A percentile compares a stretch with the other conserved stretches of the same genome.
phyloP scores from a whole-genome alignment of 2,329 filamentous ascomycete genomes.

The Alternaria ethzedia region DNA sequence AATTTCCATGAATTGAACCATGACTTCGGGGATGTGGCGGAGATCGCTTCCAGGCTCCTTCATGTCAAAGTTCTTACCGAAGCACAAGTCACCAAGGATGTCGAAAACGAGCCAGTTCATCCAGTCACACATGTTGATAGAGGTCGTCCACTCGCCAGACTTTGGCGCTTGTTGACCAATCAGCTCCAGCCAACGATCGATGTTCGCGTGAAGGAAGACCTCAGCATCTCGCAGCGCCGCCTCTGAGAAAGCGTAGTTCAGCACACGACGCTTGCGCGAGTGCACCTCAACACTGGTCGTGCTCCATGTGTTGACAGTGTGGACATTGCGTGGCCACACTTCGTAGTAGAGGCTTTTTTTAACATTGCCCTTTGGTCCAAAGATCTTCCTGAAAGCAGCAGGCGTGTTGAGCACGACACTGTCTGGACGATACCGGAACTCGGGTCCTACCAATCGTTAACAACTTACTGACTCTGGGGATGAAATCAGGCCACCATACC shows the following conservation, averaged over 20 bases:
- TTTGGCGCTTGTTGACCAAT: constrained; percentile 15
- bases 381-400: constrained; percentile 53
- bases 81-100: constrained; percentile 53
- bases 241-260: constrained; percentile 52
- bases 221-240: constrained; percentile 50
- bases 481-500: constrained; percentile 50
- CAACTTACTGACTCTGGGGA: neutral
- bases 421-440: constrained; percentile 74
- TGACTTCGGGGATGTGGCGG: constrained; percentile 28
- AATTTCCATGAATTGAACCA: constrained; percentile 25
- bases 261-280: constrained; percentile 46
- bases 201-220: constrained; percentile 42
- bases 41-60: constrained; percentile 29
- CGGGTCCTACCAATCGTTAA: constrained; percentile 5
- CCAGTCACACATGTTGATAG: constrained; percentile 26
- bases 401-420: constrained; percentile 75
- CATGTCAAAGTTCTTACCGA: constrained; percentile 48
- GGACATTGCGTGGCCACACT: constrained; percentile 47
- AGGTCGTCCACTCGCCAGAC: constrained; percentile 15
- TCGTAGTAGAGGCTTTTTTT: constrained; percentile 54
- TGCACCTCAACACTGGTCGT: constrained; percentile 41
- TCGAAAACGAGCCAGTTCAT: constrained; percentile 52
- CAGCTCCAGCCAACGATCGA: constrained; percentile 31
- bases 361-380: constrained; percentile 53
- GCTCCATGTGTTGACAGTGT: constrained; percentile 47